Conservation (phyloP, 2,329 filamentous ascomycete species). For the Teratosphaeria viscida region DNA sequence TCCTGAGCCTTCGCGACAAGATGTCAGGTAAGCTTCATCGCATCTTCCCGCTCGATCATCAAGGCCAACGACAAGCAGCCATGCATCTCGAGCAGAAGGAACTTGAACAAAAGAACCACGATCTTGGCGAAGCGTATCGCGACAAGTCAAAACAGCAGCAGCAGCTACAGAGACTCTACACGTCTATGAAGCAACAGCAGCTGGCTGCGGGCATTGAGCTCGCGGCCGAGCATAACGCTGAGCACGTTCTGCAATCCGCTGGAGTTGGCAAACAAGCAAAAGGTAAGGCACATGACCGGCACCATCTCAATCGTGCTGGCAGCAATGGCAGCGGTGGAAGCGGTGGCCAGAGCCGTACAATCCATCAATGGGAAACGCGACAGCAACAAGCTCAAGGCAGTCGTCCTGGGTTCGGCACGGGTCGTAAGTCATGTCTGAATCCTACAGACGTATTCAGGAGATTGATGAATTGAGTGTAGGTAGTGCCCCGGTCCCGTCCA, state of each 20-base stretch:
- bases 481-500: constrained; percentile 14
- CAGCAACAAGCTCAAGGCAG: constrained; percentile 7
- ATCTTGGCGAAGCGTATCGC: constrained; percentile 54
- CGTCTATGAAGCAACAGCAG: constrained; percentile 45
- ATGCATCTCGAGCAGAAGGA: constrained; percentile 50
- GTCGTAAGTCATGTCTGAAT: constrained; percentile 7
- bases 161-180: constrained; percentile 55
- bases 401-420: constrained; percentile 7
- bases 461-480: constrained; percentile 9
- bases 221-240: constrained; percentile 44
- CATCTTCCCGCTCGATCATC: neutral
- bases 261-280: neutral
- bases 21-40: constrained; percentile 42
- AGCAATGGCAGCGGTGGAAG: constrained; percentile 14
- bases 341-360: constrained; percentile 5
- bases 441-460: neutral
- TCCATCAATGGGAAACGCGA: constrained; percentile 3
- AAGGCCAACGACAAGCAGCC: constrained; percentile 25
- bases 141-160: constrained; percentile 61
- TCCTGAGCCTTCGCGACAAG: constrained; percentile 54
- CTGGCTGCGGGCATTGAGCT: constrained; percentile 44
- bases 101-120: constrained; percentile 60
- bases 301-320: constrained; percentile 6
- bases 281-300: neutral
- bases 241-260: constrained; percentile 32